Conservation (phyloP, 306 rosid species). For the Albizia julibrissin region DNA sequence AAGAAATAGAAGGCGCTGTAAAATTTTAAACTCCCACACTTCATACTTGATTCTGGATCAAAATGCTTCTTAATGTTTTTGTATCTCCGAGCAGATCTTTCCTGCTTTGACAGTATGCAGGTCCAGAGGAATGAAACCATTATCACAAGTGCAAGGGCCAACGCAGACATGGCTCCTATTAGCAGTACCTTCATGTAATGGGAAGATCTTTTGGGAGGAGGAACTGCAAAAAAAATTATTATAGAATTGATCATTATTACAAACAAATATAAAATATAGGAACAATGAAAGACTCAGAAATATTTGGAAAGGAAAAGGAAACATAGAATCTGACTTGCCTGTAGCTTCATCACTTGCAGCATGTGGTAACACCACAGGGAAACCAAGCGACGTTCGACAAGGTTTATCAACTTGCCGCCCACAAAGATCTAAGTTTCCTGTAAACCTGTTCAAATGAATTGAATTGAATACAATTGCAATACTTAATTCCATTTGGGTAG, state of each 20-base stretch:
- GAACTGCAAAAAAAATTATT: slow-evolving; percentile 81
- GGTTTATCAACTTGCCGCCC: slow-evolving; percentile 88
- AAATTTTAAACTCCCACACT: slow-evolving; percentile 17
- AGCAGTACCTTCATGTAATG: slow-evolving; percentile 74
- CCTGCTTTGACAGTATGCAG: slow-evolving; percentile 68
- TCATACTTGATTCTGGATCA: slow-evolving; percentile 65
- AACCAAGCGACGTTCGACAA: slow-evolving; percentile 88
- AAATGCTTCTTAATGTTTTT: slow-evolving; percentile 80
- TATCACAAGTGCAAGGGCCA: slow-evolving; percentile 58
- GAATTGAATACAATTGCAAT: not conserved
- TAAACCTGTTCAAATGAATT: slow-evolving; percentile 55
- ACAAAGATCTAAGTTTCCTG: slow-evolving; percentile 86
- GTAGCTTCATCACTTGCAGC: slow-evolving; percentile 84
- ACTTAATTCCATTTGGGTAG: not conserved
- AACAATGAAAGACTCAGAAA: not conserved
- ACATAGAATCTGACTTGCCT: slow-evolving; percentile 53
- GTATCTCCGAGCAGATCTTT: slow-evolving; percentile 68
- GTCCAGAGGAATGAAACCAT: slow-evolving; percentile 72
- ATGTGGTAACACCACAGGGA: slow-evolving; percentile 91
- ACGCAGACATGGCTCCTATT: slow-evolving; percentile 68
- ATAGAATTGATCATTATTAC: not conserved
- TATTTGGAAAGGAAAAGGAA: slow-evolving; percentile 19
- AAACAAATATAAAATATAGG: not conserved
- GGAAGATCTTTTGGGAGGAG: slow-evolving; percentile 62
- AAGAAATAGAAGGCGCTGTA: not conserved